These are phyloP conservation scores for Globisporangium middletonii DNA, from an alignment of 352 stramenopile species.

Conservation along the genomic window DNA sequence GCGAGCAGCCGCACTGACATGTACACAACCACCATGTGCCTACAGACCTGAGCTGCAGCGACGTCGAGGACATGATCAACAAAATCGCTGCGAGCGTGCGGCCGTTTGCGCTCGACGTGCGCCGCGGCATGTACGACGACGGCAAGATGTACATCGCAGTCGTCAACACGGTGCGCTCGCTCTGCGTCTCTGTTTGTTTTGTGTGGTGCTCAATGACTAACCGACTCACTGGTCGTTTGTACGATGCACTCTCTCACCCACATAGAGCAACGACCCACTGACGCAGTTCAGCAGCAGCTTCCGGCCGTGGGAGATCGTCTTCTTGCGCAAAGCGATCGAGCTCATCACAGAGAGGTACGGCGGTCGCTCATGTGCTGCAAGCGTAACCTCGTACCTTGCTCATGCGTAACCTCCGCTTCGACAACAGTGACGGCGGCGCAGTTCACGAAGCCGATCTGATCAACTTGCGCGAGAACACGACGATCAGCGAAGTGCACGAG, in stretches of 20 bases:
- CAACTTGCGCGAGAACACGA: slow-evolving; percentile 66
- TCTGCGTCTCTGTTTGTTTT: not conserved
- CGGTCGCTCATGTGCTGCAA: not conserved
- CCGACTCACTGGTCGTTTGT: too few species aligned
- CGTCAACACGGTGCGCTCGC: slow-evolving; percentile 50
- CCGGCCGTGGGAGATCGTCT: slow-evolving; percentile 81
- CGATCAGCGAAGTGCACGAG: slow-evolving; percentile 57
- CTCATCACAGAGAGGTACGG: slow-evolving; percentile 68
- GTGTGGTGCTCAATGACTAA: not conserved
- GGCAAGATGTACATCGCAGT: slow-evolving; percentile 77
- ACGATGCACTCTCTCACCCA: not conserved
- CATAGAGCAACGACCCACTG: slow-evolving; percentile 73
- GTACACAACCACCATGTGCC: not conserved
- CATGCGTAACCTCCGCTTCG: not conserved
- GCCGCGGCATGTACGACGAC: slow-evolving; percentile 73
- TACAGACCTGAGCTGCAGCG: slow-evolving; percentile 35
- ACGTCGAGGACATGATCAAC: slow-evolving; percentile 67
- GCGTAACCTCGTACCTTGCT: not conserved
- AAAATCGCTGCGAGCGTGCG: slow-evolving; percentile 53
- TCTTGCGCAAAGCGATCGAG: slow-evolving; percentile 77
- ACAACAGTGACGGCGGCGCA: slow-evolving; percentile 47
- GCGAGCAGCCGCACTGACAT: not conserved
- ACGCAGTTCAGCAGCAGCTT: slow-evolving; percentile 68
- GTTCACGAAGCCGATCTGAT: slow-evolving; percentile 59
- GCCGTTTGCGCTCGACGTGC: slow-evolving; percentile 65